These are phyloP conservation scores for Phaffomyces antillensis DNA, from an alignment of 805 yeast genomes.

Conservation along the genomic window DNA sequence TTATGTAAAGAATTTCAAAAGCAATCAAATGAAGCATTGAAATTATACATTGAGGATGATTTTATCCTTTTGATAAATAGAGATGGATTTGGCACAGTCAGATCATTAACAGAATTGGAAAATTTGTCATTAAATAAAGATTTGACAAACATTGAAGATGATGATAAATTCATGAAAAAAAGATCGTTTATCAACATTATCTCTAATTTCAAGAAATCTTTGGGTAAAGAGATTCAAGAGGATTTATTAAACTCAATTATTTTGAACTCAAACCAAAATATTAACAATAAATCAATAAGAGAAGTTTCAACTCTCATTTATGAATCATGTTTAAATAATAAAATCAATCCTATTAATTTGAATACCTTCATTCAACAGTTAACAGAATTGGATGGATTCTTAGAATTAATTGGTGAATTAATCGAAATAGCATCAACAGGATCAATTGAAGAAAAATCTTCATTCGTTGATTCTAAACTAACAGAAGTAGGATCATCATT, in stretches of 20 bases:
- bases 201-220: conserved; percentile 32
- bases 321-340: conserved; percentile 32
- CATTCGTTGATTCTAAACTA: conserved; percentile 12
- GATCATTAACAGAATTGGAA: conserved; percentile 29
- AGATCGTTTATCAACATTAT: conserved; percentile 27
- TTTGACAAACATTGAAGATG: conserved; percentile 7
- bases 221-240: conserved; percentile 30
- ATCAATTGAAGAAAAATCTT: neutral
- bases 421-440: conserved; percentile 22
- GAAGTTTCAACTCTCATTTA: conserved; percentile 31
- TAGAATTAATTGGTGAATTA: conserved; percentile 31
- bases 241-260: conserved; percentile 28
- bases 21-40: conserved; percentile 51
- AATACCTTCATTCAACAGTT: conserved; percentile 33
- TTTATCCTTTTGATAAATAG: conserved; percentile 29
- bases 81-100: conserved; percentile 28
- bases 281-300: conserved; percentile 24
- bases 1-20: conserved; percentile 66
- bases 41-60: conserved; percentile 34
- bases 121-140: conserved; percentile 24
- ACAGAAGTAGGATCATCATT: conserved; percentile 20
- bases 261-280: neutral
- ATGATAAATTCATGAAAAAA: conserved; percentile 11
- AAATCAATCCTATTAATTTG: conserved; percentile 33
- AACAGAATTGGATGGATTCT: conserved; percentile 30